Base-by-base conservation (phyloP, 371 early-diverging fungal species). In the Apophysomyces sp. region DNA sequence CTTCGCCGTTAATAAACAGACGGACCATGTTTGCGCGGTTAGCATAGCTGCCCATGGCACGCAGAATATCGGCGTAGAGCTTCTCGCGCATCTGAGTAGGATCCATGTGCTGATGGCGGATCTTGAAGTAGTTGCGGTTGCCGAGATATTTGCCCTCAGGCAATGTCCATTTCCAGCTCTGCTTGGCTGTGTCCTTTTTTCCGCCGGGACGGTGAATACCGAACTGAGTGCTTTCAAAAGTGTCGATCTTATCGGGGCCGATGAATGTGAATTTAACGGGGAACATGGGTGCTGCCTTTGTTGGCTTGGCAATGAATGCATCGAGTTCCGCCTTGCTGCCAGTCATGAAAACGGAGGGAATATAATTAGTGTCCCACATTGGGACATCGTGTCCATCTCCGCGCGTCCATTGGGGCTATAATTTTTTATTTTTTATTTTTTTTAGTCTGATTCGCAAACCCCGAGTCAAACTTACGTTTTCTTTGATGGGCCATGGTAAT, bases 11-110 rank as follows among this genome's bases (percentile, higher is more conserved):
- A 68, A 84, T 76, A 68, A 74, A 84, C 32, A 84, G 54, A 39
- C 84, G 72, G 62, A 79, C 63, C 77, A 79, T 77, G 63, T 72
- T 82, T 57, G 84, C 84, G 55, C 76, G 75, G 55, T 81, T 81
- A 55, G 61, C 77, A 66, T 73, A 71, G 21, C 76, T 71, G 52
- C 82, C 82, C 60, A 84, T 55, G 37, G 84, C 82, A 54, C 73
- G 74, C 13, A 74, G 52, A 41, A 79, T 62, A 64, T 84, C 84
- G 55, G 82, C 71, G 31, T 81, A 84, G 15, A 82, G 68, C 69
- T 82, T 81, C 55, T 84, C 84, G 63, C 84, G 84, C 31, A 84
- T 76, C 63, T 84, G 84, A 28, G 84, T 84, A 37, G 84, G 84
- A 39, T 84, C 84, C 68, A 79, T 80, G 61, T 84, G 81, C 75